Conservation (phyloP, 257 asterid genomes). For the Datura wrightii region DNA sequence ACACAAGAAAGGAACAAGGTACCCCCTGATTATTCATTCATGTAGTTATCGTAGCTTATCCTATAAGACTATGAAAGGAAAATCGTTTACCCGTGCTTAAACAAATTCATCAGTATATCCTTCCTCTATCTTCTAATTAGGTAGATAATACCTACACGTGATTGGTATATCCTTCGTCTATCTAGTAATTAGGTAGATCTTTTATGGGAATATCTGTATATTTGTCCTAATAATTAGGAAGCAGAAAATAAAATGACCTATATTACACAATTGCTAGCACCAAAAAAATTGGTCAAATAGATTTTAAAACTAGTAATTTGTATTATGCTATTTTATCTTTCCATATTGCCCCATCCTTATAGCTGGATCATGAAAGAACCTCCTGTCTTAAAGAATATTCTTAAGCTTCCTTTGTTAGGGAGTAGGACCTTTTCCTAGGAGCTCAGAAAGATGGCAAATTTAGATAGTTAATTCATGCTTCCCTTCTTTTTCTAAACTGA, state of each 20-base stretch:
- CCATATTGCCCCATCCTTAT: background rate
- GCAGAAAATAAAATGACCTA: background rate
- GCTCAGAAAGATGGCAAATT: background rate
- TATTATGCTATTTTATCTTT: slow-evolving; percentile 14
- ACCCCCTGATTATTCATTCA: background rate
- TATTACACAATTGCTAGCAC: background rate
- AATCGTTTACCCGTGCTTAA: slow-evolving; percentile 9
- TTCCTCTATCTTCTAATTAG: slow-evolving; percentile 1
- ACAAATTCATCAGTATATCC: slow-evolving; percentile 22
- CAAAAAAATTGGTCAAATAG: background rate
- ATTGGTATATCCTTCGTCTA: background rate
- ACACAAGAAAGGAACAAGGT: slow-evolving; percentile 26
- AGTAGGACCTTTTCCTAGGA: background rate
- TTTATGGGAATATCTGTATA: no score
- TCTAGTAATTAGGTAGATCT: background rate
- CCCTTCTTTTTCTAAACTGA: background rate
- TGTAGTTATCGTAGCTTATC: slow-evolving; percentile 14
- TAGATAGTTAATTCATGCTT: background rate
- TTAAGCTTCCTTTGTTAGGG: background rate
- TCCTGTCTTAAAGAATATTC: background rate
- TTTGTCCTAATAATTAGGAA: background rate
- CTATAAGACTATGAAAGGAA: slow-evolving; percentile 21
- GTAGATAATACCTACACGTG: background rate
- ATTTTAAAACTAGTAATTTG: background rate
- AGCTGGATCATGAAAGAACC: slow-evolving; percentile 21